phyloP scores from a whole-genome alignment of 2,329 filamentous ascomycete genomes.

The Curvularia hawaiiensis region DNA sequence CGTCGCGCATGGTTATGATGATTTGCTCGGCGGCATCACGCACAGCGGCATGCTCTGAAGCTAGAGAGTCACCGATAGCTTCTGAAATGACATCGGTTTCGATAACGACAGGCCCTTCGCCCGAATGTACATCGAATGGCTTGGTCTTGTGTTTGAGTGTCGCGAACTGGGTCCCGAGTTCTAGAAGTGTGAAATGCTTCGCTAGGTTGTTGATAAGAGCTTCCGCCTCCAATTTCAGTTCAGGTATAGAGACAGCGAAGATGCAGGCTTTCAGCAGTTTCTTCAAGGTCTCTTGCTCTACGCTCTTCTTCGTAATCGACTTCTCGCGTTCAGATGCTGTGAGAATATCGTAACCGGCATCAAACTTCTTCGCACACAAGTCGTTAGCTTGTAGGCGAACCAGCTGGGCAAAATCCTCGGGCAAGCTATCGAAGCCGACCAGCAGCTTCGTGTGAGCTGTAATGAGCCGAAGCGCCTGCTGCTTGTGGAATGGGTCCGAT shows the following conservation, averaged over 20 bases:
- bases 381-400: constrained; percentile 91
- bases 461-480: constrained; percentile 86
- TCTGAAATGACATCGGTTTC: constrained; percentile 88
- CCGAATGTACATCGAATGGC: constrained; percentile 81
- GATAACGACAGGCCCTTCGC: constrained; percentile 85
- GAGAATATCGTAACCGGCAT: constrained; percentile 72
- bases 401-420: constrained; percentile 84
- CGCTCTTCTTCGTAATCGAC: constrained; percentile 84
- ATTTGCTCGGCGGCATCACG: constrained; percentile 82
- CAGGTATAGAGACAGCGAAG: constrained; percentile 80
- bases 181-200: constrained; percentile 87
- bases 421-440: constrained; percentile 83
- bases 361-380: constrained; percentile 72
- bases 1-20: constrained; percentile 77
- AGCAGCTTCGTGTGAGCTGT: constrained; percentile 88
- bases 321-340: constrained; percentile 78
- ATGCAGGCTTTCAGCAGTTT: constrained; percentile 89
- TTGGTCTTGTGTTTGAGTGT: constrained; percentile 77
- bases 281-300: constrained; percentile 81
- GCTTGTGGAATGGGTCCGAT: constrained; percentile 87
- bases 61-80: constrained; percentile 85
- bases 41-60: constrained; percentile 80
- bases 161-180: constrained; percentile 83
- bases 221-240: constrained; percentile 77
- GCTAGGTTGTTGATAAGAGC: constrained; percentile 80